Conservation (phyloP, 1,139 yeast species). For the Torulaspora pretoriensis region DNA sequence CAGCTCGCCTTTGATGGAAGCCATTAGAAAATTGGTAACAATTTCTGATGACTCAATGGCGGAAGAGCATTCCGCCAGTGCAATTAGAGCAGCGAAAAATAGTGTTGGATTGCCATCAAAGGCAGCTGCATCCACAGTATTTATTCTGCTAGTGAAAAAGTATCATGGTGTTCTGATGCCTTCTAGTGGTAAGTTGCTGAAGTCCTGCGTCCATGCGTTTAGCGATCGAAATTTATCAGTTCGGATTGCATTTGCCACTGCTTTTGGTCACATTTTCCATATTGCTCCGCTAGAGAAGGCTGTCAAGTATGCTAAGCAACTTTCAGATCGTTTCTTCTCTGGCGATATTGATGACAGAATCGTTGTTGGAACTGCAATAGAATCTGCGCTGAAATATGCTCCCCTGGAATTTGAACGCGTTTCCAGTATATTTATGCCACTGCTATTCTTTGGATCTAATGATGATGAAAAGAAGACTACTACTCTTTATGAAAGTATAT, state of each 20-base stretch:
- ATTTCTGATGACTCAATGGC: slow-evolving; percentile 51
- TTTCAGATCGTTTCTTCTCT: slow-evolving; percentile 60
- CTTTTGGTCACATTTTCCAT: slow-evolving; percentile 76
- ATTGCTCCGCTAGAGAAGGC: slow-evolving; percentile 54
- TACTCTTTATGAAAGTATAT: slow-evolving; percentile 55
- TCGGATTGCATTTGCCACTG: slow-evolving; percentile 69
- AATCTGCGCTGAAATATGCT: slow-evolving; percentile 65
- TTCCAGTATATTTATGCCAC: slow-evolving; percentile 65
- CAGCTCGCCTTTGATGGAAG: slow-evolving; percentile 84
- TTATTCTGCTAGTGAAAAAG: slow-evolving; percentile 59
- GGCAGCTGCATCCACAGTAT: slow-evolving; percentile 76
- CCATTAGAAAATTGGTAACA: slow-evolving; percentile 68
- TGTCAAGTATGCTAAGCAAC: slow-evolving; percentile 49
- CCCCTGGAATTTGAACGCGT: slow-evolving; percentile 63
- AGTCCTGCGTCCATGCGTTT: slow-evolving; percentile 55
- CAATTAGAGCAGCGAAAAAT: slow-evolving; percentile 48
- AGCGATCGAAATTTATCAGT: slow-evolving; percentile 70
- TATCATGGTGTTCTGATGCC: slow-evolving; percentile 54
- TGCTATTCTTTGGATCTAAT: slow-evolving; percentile 73
- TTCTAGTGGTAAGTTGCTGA: slow-evolving; percentile 59
- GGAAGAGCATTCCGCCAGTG: slow-evolving; percentile 48
- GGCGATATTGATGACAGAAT: slow-evolving; percentile 46
- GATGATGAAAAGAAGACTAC: slow-evolving; percentile 51
- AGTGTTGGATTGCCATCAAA: slow-evolving; percentile 91
- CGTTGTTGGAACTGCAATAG: slow-evolving; percentile 60